A percentile compares a stretch with the other conserved stretches of the same genome.
Conservation (phyloP, 192 early-diverging fungal genomes). For the Podila clonocystis region DNA sequence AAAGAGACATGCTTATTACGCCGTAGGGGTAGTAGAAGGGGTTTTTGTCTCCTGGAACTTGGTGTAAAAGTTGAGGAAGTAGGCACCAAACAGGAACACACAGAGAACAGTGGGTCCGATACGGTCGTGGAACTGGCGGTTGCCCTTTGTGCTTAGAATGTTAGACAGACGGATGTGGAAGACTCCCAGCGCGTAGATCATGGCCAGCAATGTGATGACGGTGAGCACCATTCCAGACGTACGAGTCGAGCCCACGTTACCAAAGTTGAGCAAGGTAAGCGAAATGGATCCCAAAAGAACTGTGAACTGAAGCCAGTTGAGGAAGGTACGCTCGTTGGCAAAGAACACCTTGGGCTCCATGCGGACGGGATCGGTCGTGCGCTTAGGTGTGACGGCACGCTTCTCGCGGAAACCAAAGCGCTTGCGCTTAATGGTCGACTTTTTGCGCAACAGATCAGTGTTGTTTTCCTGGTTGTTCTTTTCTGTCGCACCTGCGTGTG, state of each 20-base stretch:
- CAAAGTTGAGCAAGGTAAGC: constrained; percentile 78
- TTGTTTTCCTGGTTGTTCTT: not conserved
- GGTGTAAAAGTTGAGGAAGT: constrained; percentile 53
- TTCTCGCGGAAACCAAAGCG: constrained; percentile 45
- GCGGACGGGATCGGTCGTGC: constrained; percentile 61
- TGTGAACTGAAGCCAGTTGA: constrained; percentile 83
- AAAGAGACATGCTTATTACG: not conserved
- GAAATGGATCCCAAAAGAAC: constrained; percentile 66
- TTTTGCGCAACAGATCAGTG: constrained; percentile 37
- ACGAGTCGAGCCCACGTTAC: constrained; percentile 64
- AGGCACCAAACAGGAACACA: constrained; percentile 64
- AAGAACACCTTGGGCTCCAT: constrained; percentile 90
- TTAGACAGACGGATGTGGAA: constrained; percentile 81
- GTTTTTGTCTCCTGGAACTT: constrained; percentile 8
- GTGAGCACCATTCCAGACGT: constrained; percentile 64
- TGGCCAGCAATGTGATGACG: constrained; percentile 72
- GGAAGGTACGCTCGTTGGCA: constrained; percentile 89
- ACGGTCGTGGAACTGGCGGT: constrained; percentile 80
- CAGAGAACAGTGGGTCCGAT: constrained; percentile 79
- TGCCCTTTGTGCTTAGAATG: constrained; percentile 69
- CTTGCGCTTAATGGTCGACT: constrained; percentile 46
- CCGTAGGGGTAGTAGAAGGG: not conserved
- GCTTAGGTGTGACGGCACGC: constrained; percentile 51
- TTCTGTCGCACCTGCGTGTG: constrained; percentile 13
- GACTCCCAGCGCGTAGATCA: constrained; percentile 81